phyloP scores from a whole-genome alignment of 345 rosid species.

The Salix udensis region DNA sequence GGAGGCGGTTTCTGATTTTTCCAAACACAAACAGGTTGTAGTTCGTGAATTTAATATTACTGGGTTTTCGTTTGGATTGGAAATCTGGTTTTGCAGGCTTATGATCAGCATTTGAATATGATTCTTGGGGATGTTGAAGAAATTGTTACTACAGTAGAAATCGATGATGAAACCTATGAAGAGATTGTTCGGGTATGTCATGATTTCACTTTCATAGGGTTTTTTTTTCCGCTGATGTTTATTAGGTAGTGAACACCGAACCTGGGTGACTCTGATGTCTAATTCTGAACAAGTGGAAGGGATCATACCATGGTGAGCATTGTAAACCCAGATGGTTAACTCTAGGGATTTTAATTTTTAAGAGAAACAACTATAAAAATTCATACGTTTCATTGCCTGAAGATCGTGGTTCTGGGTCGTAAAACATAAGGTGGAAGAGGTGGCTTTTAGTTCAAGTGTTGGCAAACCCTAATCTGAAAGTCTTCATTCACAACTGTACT shows the following conservation, averaged over 20 bases:
- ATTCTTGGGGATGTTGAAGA: constrained; percentile 99
- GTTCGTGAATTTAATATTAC: neutral
- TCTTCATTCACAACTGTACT: neutral
- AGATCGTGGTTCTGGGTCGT: neutral
- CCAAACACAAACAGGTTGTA: neutral
- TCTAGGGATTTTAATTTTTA: neutral
- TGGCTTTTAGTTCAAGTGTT: neutral
- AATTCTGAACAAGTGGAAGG: neutral
- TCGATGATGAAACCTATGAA: constrained; percentile 96
- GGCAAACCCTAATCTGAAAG: neutral
- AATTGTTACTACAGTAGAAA: constrained; percentile 89
- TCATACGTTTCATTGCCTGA: neutral
- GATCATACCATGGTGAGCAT: neutral
- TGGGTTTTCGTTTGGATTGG: neutral
- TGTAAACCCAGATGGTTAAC: neutral
- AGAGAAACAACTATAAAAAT: too few relatives aligned
- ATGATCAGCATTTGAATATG: constrained; percentile 99
- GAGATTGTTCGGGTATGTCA: constrained; percentile 91
- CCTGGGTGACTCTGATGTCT: neutral
- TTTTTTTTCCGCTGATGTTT: neutral
- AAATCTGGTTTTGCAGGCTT: constrained; percentile 56
- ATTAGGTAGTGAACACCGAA: neutral
- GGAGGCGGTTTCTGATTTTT: too few relatives aligned
- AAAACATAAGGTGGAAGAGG: neutral
- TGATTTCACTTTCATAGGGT: neutral